Base-by-base conservation (phyloP, 176 grass and related monocot species). In the Cocos nucifera region DNA sequence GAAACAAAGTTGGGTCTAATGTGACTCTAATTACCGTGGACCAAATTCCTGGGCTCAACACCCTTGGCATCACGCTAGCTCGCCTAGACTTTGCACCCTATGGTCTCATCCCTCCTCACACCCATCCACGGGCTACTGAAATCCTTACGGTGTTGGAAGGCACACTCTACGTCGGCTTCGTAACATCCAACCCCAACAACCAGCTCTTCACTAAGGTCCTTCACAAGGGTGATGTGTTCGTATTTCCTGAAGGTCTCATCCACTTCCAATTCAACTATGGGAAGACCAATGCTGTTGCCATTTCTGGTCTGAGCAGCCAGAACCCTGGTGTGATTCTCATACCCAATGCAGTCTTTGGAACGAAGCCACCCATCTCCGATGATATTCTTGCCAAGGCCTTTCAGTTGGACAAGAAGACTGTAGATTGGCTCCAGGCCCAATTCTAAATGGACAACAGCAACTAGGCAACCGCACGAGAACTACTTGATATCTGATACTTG, bases 231-330 rank as follows among this genome's bases (percentile, higher is more conserved):
- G 80, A 77, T 50, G 80, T 68, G n/a, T 78, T 68, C 18, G 68
- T 69, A 4, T 83, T 83, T 59, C 80, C 80, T 0, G 20, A 62
- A 15, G 74, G 74, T 9, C 50, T 83, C 19, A 59, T 77, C 29
- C 80, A 83, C 56, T 83, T 83, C 57, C 80, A 83, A 48, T 67
- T 72, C 60, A 82, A 77, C 12, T 2, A 6, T 9, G 67, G 55
- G 19, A 30, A 62, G 18, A 50, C 49, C 12, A 55, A 24, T 1
- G 63, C 69, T 0, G 74, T 83, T 22, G 74, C 74, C 26, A 27
- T 73, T 60, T 59, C 80, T 1, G 56, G 54, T 7, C 53, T 83
- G 1, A 72, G 69, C 57, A 83, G 80, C 58, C 80, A 83, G 25
- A 73, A 67, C n/a, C 80, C 80, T 1, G 80, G 69, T 2, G 4